Conservation (phyloP, 352 stramenopile genomes). For the Phytophthora meadii region DNA sequence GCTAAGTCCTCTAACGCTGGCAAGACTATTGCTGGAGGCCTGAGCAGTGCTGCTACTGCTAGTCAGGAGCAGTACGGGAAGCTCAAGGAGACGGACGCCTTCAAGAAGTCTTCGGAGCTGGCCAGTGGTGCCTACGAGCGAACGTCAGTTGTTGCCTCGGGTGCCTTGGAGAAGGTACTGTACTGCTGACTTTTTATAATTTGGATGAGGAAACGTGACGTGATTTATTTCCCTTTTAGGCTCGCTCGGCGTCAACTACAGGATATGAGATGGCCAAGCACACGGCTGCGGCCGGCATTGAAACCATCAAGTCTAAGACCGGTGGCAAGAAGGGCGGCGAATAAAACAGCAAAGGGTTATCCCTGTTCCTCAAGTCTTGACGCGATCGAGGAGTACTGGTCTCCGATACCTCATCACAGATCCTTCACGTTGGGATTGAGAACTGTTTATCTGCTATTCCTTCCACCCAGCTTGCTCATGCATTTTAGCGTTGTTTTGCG, state of each 20-base stretch:
- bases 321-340: slow-evolving; percentile 68
- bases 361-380: slow-evolving; percentile 9
- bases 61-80: slow-evolving; percentile 82
- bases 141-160: slow-evolving; percentile 71
- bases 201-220: slow-evolving; percentile 8
- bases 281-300: slow-evolving; percentile 64
- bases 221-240: slow-evolving; percentile 37
- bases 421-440: slow-evolving; percentile 7
- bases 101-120: slow-evolving; percentile 81
- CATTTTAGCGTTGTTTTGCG: slow-evolving; percentile 36
- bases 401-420: slow-evolving; percentile 19
- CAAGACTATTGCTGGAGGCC: slow-evolving; percentile 63
- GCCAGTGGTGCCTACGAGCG: slow-evolving; percentile 67
- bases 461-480: slow-evolving; percentile 18
- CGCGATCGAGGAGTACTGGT: slow-evolving; percentile 21
- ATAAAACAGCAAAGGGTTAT: slow-evolving; percentile 13
- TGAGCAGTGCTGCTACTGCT: slow-evolving; percentile 66
- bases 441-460: slow-evolving; percentile 22
- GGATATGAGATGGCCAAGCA: slow-evolving; percentile 86
- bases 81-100: slow-evolving; percentile 85
- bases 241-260: slow-evolving; percentile 60
- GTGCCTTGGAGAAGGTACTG: slow-evolving; percentile 71
- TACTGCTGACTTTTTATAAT: neutral
- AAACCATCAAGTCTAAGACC: slow-evolving; percentile 85
- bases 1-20: slow-evolving; percentile 84